Evolutionary conservation across 805 yeast species (phyloP).

Genomic region (Candida coquimbonensis): DNA sequence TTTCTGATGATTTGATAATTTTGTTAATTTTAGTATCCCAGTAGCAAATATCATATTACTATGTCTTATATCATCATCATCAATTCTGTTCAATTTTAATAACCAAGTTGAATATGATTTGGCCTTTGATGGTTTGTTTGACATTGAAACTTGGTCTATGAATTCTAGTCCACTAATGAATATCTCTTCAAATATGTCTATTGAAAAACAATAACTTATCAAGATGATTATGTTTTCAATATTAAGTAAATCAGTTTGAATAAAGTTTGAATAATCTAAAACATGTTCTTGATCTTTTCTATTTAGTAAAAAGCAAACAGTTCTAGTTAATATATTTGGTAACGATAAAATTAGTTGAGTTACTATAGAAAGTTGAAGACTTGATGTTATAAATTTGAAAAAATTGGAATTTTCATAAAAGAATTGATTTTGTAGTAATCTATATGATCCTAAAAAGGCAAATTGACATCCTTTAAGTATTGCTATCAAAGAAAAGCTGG

Average conservation of each 20-base stretch:
- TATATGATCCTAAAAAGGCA: constrained; percentile 13
- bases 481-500: constrained; percentile 10
- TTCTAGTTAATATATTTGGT: background rate
- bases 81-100: background rate
- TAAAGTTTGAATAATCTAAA: background rate
- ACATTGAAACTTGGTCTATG: constrained; percentile 7
- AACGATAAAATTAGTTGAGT: constrained; percentile 1
- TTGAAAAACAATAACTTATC: constrained; percentile 1
- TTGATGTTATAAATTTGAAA: constrained; percentile 7
- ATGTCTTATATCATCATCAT: background rate
- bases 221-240: constrained; percentile 1
- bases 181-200: constrained; percentile 8
- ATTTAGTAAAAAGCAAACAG: background rate
- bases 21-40: background rate
- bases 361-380: constrained; percentile 8
- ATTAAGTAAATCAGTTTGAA: constrained; percentile 1
- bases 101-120: constrained; percentile 3
- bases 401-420: constrained; percentile 9
- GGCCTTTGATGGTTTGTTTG: background rate
- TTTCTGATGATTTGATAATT: constrained; percentile 1
- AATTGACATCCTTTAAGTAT: constrained; percentile 13
- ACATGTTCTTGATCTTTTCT: background rate
- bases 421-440: constrained; percentile 12
- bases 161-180: constrained; percentile 10
- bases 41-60: background rate